phyloP scores from a whole-genome alignment of 2,329 filamentous ascomycete species.

The Fusarium sp. region DNA sequence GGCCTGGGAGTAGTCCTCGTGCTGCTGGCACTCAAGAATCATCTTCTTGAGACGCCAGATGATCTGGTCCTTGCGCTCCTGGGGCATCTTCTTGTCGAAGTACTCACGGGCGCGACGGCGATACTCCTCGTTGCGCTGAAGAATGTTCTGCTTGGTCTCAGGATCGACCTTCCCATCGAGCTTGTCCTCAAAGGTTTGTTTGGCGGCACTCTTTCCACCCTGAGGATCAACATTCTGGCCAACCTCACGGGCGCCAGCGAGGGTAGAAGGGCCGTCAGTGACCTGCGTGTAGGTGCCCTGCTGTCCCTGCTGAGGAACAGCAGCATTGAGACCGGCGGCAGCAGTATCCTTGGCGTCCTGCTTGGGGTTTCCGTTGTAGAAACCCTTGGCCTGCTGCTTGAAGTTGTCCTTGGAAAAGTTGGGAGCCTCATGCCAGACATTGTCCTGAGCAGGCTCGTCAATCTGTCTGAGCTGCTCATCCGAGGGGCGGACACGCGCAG shows the following conservation, averaged over 20 bases:
- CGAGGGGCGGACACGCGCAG: conserved; percentile 79
- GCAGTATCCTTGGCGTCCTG: conserved; percentile 72
- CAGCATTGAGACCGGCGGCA: conserved; percentile 68
- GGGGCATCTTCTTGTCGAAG: conserved; percentile 85
- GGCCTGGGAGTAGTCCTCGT: conserved; percentile 93
- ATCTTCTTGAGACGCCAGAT: conserved; percentile 97
- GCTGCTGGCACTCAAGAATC: conserved; percentile 95
- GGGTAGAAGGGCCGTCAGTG: conserved; percentile 60
- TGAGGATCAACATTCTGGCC: conserved; percentile 57
- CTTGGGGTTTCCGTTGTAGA: conserved; percentile 67
- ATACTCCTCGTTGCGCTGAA: conserved; percentile 58
- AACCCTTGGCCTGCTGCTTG: conserved; percentile 74
- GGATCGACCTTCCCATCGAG: conserved; percentile 74
- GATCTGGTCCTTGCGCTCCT: conserved; percentile 92
- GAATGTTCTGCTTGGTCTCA: conserved; percentile 67
- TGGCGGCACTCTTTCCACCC: conserved; percentile 49
- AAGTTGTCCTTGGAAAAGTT: conserved; percentile 78
- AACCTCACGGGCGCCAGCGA: conserved; percentile 15
- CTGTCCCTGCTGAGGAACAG: conserved; percentile 49
- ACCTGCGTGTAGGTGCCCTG: conserved; percentile 56
- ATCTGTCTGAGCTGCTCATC: conserved; percentile 82
- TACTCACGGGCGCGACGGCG: conserved; percentile 75
- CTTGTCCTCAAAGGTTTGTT: conserved; percentile 66
- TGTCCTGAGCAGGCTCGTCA: conserved; percentile 87
- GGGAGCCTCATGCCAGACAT: conserved; percentile 92